phyloP scores from a whole-genome alignment of 2,329 filamentous ascomycete species.

The Capronia epimyces region DNA sequence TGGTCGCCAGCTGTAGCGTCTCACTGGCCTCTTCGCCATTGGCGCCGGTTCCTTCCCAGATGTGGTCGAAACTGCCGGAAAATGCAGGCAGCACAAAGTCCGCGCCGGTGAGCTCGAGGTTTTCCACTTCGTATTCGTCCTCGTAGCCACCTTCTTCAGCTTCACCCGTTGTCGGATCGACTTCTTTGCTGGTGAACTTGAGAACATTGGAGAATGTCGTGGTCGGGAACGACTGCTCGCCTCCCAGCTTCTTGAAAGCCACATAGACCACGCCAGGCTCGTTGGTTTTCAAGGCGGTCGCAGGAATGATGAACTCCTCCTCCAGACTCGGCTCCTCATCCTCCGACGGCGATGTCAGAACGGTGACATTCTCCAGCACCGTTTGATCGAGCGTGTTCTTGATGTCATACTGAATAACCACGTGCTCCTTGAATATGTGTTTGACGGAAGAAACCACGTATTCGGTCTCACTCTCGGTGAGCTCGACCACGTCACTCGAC shows the following conservation, averaged over 20 bases:
- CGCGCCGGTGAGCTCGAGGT: slow-evolving; percentile 82
- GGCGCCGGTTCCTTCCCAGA: slow-evolving; percentile 92
- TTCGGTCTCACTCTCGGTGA: slow-evolving; percentile 95
- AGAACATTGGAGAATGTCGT: slow-evolving; percentile 85
- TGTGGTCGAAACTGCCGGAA: slow-evolving; percentile 87
- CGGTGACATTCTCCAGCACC: slow-evolving; percentile 80
- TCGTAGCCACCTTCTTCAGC: slow-evolving; percentile 91
- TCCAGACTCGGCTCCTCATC: slow-evolving; percentile 65
- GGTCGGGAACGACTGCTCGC: slow-evolving; percentile 67
- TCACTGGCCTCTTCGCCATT: slow-evolving; percentile 84
- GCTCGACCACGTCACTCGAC: slow-evolving; percentile 76
- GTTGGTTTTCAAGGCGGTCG: slow-evolving; percentile 73
- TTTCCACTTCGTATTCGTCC: slow-evolving; percentile 94
- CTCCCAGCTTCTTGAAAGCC: slow-evolving; percentile 77
- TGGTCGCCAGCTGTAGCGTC: slow-evolving; percentile 77
- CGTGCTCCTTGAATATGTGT: slow-evolving; percentile 95
- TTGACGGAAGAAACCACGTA: slow-evolving; percentile 93
- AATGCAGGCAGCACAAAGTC: slow-evolving; percentile 94
- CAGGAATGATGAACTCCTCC: slow-evolving; percentile 90
- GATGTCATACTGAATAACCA: slow-evolving; percentile 93
- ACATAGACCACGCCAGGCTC: slow-evolving; percentile 93
- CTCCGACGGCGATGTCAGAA: slow-evolving; percentile 71
- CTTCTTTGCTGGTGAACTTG: slow-evolving; percentile 97
- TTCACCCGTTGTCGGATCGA: slow-evolving; percentile 88
- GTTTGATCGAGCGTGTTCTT: slow-evolving; percentile 95